Conservation (phyloP, 768 basidiomycete genomes). For the Amanita polypyramis region DNA sequence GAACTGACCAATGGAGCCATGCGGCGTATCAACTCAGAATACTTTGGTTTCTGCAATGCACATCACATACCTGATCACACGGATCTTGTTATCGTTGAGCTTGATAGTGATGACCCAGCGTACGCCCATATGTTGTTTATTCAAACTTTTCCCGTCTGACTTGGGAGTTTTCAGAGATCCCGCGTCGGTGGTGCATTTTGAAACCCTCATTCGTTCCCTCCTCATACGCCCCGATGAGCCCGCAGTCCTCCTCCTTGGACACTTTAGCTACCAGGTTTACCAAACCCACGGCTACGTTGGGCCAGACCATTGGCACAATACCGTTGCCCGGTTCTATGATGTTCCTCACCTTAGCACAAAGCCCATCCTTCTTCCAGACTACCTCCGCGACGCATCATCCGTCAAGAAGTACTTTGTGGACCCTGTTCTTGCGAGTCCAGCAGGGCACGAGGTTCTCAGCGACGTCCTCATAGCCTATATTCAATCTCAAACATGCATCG, state of each 20-base stretch:
- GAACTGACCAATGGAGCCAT: conserved; percentile 97
- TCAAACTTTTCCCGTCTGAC: neutral
- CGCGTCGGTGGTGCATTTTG: conserved; percentile 74
- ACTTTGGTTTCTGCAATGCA: conserved; percentile 89
- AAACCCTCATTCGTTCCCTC: conserved; percentile 85
- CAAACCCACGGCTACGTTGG: conserved; percentile 74
- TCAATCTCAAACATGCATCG: conserved; percentile 78
- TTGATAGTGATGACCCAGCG: conserved; percentile 86
- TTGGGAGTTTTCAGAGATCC: conserved; percentile 38
- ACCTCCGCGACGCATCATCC: conserved; percentile 62
- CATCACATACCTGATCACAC: conserved; percentile 92
- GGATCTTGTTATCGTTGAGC: conserved; percentile 91
- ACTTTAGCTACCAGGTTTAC: conserved; percentile 85
- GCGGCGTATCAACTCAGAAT: conserved; percentile 83
- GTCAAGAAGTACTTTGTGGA: conserved; percentile 70
- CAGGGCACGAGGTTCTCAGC: conserved; percentile 80
- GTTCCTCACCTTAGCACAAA: conserved; percentile 88
- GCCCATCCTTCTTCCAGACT: conserved; percentile 70
- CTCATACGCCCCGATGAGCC: conserved; percentile 86
- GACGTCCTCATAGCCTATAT: conserved; percentile 90
- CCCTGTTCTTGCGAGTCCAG: conserved; percentile 66
- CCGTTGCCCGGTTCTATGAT: conserved; percentile 96
- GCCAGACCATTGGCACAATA: conserved; percentile 80
- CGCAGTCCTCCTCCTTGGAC: conserved; percentile 89
- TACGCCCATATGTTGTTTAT: conserved; percentile 31